Evolutionary conservation across 345 rosid genomes (phyloP).

Genomic region (Salix viminalis): DNA sequence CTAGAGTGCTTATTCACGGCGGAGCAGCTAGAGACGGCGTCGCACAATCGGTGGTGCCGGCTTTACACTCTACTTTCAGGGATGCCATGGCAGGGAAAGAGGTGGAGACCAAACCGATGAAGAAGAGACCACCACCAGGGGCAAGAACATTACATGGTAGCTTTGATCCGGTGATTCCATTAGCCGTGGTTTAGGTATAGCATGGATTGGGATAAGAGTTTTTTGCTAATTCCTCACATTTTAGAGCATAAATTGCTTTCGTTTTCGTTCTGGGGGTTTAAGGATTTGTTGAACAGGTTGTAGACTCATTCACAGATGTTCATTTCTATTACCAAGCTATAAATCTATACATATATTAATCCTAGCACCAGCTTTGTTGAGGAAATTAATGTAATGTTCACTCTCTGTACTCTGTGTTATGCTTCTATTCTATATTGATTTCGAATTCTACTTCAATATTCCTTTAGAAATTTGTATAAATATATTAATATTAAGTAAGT

Average conservation of each 20-base stretch:
- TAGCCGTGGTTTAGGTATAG: slow-evolving; percentile 35
- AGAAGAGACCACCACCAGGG: slow-evolving; percentile 22
- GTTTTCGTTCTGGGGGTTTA: background rate
- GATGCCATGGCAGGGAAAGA: slow-evolving; percentile 12
- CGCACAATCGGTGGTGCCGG: background rate
- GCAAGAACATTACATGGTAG: slow-evolving; percentile 32
- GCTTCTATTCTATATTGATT: too few species aligned
- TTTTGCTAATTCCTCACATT: background rate
- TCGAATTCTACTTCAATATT: too few species aligned
- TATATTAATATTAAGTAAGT: too few species aligned
- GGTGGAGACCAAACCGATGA: slow-evolving; percentile 9
- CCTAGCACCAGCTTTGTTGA: background rate
- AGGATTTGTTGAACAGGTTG: background rate
- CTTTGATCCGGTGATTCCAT: slow-evolving; percentile 35
- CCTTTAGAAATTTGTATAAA: too few species aligned
- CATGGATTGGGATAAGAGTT: background rate
- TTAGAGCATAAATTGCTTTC: background rate
- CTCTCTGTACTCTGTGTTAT: background rate
- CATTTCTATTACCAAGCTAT: background rate
- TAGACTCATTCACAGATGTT: background rate
- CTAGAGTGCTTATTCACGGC: slow-evolving; percentile 43
- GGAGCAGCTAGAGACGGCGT: slow-evolving; percentile 37
- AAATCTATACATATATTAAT: background rate
- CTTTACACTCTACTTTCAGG: background rate
- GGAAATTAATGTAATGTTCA: background rate